These are phyloP conservation scores for Ligustrum vulgare DNA, from an alignment of 257 asterid genomes.

Conservation along the genomic window DNA sequence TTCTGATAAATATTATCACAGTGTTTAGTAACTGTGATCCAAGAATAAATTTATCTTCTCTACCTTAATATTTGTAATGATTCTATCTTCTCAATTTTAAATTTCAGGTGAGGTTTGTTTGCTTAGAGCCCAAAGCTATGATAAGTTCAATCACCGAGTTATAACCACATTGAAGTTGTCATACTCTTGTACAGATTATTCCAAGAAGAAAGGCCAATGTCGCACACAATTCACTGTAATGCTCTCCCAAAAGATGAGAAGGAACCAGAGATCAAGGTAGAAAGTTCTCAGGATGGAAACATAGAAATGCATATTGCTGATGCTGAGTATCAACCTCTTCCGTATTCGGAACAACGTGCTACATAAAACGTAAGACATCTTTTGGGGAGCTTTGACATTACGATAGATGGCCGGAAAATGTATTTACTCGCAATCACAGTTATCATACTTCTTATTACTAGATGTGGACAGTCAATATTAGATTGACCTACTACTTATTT, in stretches of 20 bases:
- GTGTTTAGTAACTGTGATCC: not conserved
- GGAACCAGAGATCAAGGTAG: slow-evolving; percentile 31
- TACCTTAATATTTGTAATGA: slow-evolving; percentile 13
- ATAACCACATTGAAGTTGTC: not conserved
- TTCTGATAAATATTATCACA: not conserved
- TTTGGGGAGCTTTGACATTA: not conserved
- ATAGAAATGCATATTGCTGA: slow-evolving; percentile 59
- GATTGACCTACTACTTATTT: not conserved
- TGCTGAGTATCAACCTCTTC: slow-evolving; percentile 24
- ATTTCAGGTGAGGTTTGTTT: slow-evolving; percentile 91
- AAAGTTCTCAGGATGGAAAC: slow-evolving; percentile 41
- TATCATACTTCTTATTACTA: not conserved
- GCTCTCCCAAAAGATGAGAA: slow-evolving; percentile 55
- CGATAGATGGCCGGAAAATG: not conserved
- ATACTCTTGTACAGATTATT: slow-evolving; percentile 53
- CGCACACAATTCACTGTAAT: slow-evolving; percentile 85
- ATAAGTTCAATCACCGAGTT: slow-evolving; percentile 84
- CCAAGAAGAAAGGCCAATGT: slow-evolving; percentile 80
- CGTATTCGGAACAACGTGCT: not conserved
- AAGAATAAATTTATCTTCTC: not conserved
- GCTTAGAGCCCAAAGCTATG: slow-evolving; percentile 89
- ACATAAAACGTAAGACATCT: slow-evolving; percentile 26
- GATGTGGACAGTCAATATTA: not conserved
- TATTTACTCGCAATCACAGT: not conserved
- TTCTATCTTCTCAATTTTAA: slow-evolving; percentile 22